Conservation (phyloP, 192 early-diverging fungal species). For the Backusella luteola region DNA sequence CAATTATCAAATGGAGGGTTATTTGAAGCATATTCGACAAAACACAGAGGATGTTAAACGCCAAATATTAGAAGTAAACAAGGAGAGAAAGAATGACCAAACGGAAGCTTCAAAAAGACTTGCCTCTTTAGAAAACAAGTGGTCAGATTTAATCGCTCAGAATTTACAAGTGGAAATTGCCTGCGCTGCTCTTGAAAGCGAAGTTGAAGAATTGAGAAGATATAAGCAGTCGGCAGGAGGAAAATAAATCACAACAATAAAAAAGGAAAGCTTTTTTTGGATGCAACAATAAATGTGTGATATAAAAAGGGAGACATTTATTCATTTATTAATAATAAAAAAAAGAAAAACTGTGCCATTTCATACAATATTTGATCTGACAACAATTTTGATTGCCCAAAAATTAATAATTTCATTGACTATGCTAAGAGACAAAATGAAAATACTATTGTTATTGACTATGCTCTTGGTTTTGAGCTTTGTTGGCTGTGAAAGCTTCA, state of each 20-base stretch:
- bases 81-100: conserved; percentile 51
- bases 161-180: conserved; percentile 54
- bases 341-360: background rate
- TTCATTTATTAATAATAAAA: background rate
- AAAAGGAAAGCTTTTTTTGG: background rate
- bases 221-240: conserved; percentile 26
- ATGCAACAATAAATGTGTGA: background rate
- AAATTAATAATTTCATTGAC: no score
- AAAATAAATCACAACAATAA: background rate
- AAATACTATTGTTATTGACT: background rate
- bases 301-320: background rate
- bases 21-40: conserved; percentile 39
- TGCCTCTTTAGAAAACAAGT: conserved; percentile 47
- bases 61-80: conserved; percentile 50
- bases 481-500: background rate
- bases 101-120: conserved; percentile 42
- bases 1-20: conserved; percentile 51
- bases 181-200: conserved; percentile 42
- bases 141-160: conserved; percentile 49
- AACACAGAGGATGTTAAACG: conserved; percentile 40
- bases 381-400: no score
- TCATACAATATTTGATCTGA: no score
- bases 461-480: background rate
- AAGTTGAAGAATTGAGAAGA: conserved; percentile 42
- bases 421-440: background rate